Conservation (phyloP, 2,329 filamentous ascomycete genomes). For the Verticillium zaregamsianum region DNA sequence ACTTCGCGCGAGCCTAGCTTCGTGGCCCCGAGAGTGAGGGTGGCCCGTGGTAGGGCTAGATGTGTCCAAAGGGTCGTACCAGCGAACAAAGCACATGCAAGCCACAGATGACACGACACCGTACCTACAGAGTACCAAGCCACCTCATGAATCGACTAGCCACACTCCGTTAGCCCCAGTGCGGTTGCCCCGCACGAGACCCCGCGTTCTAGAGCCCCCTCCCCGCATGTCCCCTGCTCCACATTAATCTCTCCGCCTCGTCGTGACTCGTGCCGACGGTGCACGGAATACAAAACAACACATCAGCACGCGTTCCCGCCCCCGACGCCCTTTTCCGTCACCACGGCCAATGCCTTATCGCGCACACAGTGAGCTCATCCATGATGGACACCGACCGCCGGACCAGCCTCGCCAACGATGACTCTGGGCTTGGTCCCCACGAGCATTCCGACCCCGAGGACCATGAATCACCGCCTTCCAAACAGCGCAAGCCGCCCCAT, state of each 20-base stretch:
- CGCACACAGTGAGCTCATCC: not conserved
- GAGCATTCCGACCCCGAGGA: not conserved
- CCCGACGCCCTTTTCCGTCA: slow-evolving; percentile 2
- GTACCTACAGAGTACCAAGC: not conserved
- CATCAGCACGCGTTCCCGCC: not conserved
- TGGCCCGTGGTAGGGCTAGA: too few species aligned
- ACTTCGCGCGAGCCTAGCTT: too few species aligned
- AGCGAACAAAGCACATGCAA: not conserved
- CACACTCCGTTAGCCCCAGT: not conserved
- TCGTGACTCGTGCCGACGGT: not conserved
- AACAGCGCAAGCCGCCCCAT: slow-evolving; percentile 3
- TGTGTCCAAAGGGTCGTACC: not conserved
- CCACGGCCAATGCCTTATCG: not conserved
- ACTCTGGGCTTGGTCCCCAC: not conserved
- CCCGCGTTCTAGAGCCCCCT: not conserved
- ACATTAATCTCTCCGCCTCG: not conserved
- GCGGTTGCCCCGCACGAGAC: not conserved
- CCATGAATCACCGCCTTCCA: not conserved
- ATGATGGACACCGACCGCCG: not conserved
- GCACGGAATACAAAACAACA: slow-evolving; percentile 1
- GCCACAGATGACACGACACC: not conserved
- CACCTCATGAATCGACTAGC: not conserved
- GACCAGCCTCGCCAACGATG: not conserved
- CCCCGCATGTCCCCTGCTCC: not conserved
- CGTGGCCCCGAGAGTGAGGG: too few species aligned